Conservation (phyloP, 805 yeast species). For the Ogataea haglerorum region DNA sequence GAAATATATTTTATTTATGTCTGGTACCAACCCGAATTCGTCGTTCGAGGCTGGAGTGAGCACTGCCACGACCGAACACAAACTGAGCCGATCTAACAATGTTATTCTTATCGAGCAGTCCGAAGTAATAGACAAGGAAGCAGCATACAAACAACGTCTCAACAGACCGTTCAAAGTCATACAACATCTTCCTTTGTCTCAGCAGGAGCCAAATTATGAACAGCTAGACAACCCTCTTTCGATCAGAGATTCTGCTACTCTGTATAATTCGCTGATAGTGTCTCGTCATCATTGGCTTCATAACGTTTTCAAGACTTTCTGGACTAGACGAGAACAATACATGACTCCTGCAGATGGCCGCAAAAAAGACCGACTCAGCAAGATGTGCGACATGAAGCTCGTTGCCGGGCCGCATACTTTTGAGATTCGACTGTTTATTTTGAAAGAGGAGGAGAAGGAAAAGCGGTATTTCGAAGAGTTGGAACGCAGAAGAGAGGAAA, state of each 20-base stretch:
- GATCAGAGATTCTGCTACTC: conserved; percentile 67
- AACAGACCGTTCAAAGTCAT: conserved; percentile 62
- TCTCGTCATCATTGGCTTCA: conserved; percentile 70
- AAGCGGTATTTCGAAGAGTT: conserved; percentile 34
- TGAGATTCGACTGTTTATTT: conserved; percentile 73
- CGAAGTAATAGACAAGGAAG: conserved; percentile 30
- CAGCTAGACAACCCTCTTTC: conserved; percentile 63
- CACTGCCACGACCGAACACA: conserved; percentile 10
- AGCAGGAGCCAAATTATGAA: conserved; percentile 59
- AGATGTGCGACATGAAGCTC: conserved; percentile 72
- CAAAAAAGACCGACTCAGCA: conserved; percentile 80
- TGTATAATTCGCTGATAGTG: conserved; percentile 65
- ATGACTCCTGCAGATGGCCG: conserved; percentile 44
- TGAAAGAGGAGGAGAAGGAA: conserved; percentile 74
- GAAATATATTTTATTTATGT: conserved; percentile 1
- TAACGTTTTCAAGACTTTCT: conserved; percentile 70
- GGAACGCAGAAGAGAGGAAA: conserved; percentile 29
- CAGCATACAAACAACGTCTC: conserved; percentile 28
- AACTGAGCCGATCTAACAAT: conserved; percentile 24
- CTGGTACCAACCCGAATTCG: conserved; percentile 7
- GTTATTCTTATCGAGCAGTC: conserved; percentile 29
- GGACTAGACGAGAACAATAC: conserved; percentile 53
- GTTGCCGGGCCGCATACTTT: conserved; percentile 81
- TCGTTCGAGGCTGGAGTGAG: conserved; percentile 4
- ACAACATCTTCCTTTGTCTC: conserved; percentile 66